phyloP scores from a whole-genome alignment of 1,284 basidiomycete species.

The Ustilago xerochloae region DNA sequence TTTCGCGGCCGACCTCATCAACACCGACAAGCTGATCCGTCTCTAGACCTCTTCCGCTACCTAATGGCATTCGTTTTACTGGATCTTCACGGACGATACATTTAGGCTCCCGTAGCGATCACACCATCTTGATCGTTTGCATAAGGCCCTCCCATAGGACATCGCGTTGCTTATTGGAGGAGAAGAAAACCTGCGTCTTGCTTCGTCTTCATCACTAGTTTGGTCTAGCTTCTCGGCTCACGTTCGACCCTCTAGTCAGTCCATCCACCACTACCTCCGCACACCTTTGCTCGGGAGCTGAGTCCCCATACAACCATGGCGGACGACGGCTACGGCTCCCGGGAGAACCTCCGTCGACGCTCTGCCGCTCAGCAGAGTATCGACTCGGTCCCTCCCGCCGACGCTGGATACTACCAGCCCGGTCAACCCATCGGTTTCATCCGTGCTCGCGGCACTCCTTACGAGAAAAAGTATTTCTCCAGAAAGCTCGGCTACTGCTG shows the following conservation, averaged over 20 bases:
- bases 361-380: slow-evolving; percentile 36
- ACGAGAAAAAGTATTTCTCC: slow-evolving; percentile 66
- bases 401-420: slow-evolving; percentile 50
- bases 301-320: slow-evolving; percentile 46
- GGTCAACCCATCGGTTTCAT: slow-evolving; percentile 61
- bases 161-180: not conserved
- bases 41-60: not conserved
- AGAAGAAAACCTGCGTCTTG: not conserved
- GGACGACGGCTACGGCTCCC: slow-evolving; percentile 51
- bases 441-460: slow-evolving; percentile 63
- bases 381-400: slow-evolving; percentile 31
- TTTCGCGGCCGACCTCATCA: not conserved
- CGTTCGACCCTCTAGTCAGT: not conserved
- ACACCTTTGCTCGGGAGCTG: slow-evolving; percentile 24
- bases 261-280: not conserved
- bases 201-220: not conserved
- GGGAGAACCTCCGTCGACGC: slow-evolving; percentile 50
- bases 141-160: not conserved
- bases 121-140: not conserved
- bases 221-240: not conserved
- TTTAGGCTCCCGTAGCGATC: not conserved
- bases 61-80: not conserved
- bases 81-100: not conserved
- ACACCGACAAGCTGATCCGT: not conserved
- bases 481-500: slow-evolving; percentile 62